These are phyloP conservation scores for Crithidia brevicula DNA, from an alignment of 208 protist species.

Conservation along the genomic window DNA sequence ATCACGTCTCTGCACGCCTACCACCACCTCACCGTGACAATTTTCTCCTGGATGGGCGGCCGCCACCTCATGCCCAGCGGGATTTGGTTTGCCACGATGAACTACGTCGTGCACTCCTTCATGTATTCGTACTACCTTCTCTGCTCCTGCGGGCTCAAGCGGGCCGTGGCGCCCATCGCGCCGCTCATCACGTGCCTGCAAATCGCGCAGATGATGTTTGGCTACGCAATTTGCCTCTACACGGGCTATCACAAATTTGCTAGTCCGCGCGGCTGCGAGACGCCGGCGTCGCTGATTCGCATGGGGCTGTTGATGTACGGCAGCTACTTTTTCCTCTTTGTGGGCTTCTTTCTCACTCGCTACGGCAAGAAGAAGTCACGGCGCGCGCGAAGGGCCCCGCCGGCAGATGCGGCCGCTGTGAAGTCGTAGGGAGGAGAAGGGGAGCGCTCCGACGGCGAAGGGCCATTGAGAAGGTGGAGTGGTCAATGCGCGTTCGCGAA, in stretches of 20 bases:
- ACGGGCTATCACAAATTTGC: conserved; percentile 46
- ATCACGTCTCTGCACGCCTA: conserved; percentile 78
- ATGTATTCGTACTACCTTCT: conserved; percentile 93
- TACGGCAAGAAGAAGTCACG: conserved; percentile 21
- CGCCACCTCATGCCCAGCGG: conserved; percentile 45
- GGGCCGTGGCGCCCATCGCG: conserved; percentile 43
- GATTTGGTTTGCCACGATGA: conserved; percentile 87
- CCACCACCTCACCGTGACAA: conserved; percentile 82
- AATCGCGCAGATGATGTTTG: conserved; percentile 86
- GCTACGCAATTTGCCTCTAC: conserved; percentile 61
- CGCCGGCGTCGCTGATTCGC: conserved; percentile 37
- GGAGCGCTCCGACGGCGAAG: too few relatives aligned
- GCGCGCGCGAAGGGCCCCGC: conserved; percentile 7
- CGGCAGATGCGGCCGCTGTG: neutral
- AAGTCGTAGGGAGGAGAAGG: too few relatives aligned
- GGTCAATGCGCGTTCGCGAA: too few relatives aligned
- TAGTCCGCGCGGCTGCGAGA: conserved; percentile 45
- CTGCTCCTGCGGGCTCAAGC: conserved; percentile 44
- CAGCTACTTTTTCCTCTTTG: conserved; percentile 88
- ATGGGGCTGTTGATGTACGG: conserved; percentile 85
- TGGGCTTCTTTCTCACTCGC: conserved; percentile 52
- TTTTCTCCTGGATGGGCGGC: conserved; percentile 87
- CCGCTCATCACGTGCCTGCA: conserved; percentile 68
- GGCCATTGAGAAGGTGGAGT: too few relatives aligned
- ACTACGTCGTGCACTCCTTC: conserved; percentile 87